phyloP scores from a whole-genome alignment of 768 basidiomycete species.

The Paxillus involutus region DNA sequence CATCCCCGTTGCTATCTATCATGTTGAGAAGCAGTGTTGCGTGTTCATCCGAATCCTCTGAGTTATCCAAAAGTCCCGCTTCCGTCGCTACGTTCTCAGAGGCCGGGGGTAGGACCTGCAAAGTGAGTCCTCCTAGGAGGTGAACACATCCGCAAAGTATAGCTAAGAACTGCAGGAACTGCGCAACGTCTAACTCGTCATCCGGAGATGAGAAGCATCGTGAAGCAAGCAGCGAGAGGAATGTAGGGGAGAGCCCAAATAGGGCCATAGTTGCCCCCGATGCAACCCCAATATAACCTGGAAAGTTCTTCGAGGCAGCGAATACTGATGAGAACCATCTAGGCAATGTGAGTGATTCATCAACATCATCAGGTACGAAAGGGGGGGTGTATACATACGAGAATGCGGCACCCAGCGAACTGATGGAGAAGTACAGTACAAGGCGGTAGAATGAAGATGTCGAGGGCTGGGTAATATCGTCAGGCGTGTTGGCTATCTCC shows the following conservation, averaged over 20 bases:
- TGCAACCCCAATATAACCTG: slow-evolving; percentile 61
- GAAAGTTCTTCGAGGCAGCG: slow-evolving; percentile 71
- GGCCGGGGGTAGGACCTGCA: slow-evolving; percentile 26
- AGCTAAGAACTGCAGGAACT: slow-evolving; percentile 59
- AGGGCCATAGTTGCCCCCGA: slow-evolving; percentile 68
- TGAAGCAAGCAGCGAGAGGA: slow-evolving; percentile 66
- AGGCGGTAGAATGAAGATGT: slow-evolving; percentile 50
- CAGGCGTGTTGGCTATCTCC: slow-evolving; percentile 50
- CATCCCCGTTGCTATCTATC: no score
- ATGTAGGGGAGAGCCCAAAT: slow-evolving; percentile 80
- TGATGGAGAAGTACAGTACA: slow-evolving; percentile 57
- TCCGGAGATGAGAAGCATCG: slow-evolving; percentile 51
- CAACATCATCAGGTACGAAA: not conserved
- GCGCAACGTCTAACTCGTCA: slow-evolving; percentile 45
- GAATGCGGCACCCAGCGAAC: slow-evolving; percentile 68
- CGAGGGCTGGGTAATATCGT: slow-evolving; percentile 36
- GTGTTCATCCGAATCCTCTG: no score
- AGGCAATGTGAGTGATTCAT: slow-evolving; percentile 1
- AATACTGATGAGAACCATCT: slow-evolving; percentile 76
- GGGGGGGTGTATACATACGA: slow-evolving; percentile 51
- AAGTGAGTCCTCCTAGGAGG: slow-evolving; percentile 48
- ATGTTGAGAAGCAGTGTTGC: no score
- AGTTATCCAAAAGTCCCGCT: no score
- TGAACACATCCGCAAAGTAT: slow-evolving; percentile 53
- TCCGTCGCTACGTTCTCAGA: slow-evolving; percentile 9